Evolutionary conservation across 768 basidiomycete genomes (phyloP).

Genomic region (Sporobolomyces roseus): DNA sequence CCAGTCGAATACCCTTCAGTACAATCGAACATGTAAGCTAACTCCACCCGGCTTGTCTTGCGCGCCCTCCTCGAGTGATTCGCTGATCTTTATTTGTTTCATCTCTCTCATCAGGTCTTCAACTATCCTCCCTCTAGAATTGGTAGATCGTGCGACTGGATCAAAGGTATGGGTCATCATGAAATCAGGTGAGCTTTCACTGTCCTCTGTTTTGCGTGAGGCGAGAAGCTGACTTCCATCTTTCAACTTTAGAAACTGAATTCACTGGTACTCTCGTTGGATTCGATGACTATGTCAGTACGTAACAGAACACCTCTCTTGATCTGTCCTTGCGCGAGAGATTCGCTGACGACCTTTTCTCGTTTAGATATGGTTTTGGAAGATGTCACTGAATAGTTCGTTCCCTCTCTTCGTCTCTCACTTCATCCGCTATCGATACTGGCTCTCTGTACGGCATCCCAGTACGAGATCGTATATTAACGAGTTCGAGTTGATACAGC

Average conservation of each 20-base stretch:
- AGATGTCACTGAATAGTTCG: constrained; percentile 93
- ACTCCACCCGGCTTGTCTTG: too few species aligned
- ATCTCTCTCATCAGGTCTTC: constrained; percentile 20
- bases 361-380: constrained; percentile 70
- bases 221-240: not conserved
- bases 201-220: not conserved
- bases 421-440: not conserved
- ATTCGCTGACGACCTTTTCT: not conserved
- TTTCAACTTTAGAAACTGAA: constrained; percentile 67
- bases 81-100: not conserved
- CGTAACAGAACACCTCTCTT: constrained; percentile 53
- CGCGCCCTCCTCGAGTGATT: not conserved
- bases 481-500: constrained; percentile 52
- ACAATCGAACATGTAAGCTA: not conserved
- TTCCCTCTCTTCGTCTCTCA: constrained; percentile 23
- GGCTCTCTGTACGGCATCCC: too few species aligned
- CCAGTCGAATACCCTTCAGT: not conserved
- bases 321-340: not conserved
- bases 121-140: constrained; percentile 54
- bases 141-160: constrained; percentile 96
- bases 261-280: constrained; percentile 91
- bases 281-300: constrained; percentile 99
- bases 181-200: constrained; percentile 55
- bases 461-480: too few species aligned
- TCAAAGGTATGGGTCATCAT: constrained; percentile 97